A percentile compares a stretch with the other conserved stretches of the same genome.
phyloP scores from a whole-genome alignment of 495 filamentous ascomycete genomes.

The Penicillium fimorum region DNA sequence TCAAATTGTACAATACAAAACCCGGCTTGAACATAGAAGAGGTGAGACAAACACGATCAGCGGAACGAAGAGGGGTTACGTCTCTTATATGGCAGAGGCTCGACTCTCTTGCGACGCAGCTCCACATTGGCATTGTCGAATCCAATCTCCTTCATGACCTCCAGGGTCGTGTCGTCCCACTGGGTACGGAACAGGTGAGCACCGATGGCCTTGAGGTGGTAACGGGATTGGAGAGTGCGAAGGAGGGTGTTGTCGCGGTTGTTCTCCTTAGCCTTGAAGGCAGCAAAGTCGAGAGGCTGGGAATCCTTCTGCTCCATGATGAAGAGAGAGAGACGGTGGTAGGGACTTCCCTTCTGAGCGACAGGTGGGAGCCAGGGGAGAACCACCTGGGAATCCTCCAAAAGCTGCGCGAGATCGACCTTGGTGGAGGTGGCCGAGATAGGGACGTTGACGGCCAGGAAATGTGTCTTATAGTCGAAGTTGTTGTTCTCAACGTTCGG shows the following conservation, averaged over 20 bases:
- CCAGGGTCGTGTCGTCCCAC: constrained; percentile 84
- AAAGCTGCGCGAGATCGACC: constrained; percentile 51
- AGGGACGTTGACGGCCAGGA: constrained; percentile 68
- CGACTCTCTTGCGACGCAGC: constrained; percentile 70
- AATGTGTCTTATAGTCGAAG: constrained; percentile 82
- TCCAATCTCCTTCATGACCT: constrained; percentile 78
- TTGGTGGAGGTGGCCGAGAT: constrained; percentile 55
- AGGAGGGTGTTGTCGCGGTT: constrained; percentile 67
- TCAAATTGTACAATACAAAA: constrained; percentile 48
- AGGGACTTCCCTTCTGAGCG: constrained; percentile 85
- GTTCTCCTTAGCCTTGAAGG: constrained; percentile 52
- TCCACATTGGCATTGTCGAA: constrained; percentile 76
- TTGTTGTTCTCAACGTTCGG: constrained; percentile 73
- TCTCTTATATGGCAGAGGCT: constrained; percentile 56
- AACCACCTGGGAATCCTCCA: constrained; percentile 59
- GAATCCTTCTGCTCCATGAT: constrained; percentile 74
- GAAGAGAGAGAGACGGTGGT: constrained; percentile 83
- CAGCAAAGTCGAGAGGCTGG: constrained; percentile 56
- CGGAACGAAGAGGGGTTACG: constrained; percentile 49
- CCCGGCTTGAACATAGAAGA: constrained; percentile 20
- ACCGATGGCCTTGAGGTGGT: constrained; percentile 70
- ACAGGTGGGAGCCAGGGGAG: constrained; percentile 82
- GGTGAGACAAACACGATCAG: constrained; percentile 23
- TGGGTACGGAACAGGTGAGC: constrained; percentile 80
- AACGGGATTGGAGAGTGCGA: constrained; percentile 66